Conservation (phyloP, 2,329 filamentous ascomycete species). For the Blastomyces gilchristii region DNA sequence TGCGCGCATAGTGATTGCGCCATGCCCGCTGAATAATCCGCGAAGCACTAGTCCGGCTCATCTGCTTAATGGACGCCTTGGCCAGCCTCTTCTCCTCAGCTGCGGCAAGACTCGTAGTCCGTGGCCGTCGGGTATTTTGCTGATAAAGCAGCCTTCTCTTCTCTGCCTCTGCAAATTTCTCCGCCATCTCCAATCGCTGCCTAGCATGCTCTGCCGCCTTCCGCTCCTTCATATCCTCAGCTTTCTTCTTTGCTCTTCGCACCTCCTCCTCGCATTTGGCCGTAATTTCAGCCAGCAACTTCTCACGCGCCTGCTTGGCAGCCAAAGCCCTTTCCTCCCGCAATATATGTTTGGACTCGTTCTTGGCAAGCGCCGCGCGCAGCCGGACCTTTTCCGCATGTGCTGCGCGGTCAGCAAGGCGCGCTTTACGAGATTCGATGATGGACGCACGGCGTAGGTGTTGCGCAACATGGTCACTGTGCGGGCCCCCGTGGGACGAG, state of each 20-base stretch:
- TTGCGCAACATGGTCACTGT: constrained; percentile 53
- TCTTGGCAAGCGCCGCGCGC: constrained; percentile 52
- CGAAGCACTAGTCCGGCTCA: constrained; percentile 45
- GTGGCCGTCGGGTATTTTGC: constrained; percentile 39
- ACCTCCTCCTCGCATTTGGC: constrained; percentile 58
- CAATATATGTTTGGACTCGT: constrained; percentile 45
- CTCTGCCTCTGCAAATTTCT: constrained; percentile 55
- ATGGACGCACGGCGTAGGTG: constrained; percentile 56
- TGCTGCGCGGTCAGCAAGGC: constrained; percentile 53
- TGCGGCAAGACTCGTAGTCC: constrained; percentile 42
- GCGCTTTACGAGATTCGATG: constrained; percentile 53
- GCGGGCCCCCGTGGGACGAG: constrained; percentile 38
- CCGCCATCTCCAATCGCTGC: constrained; percentile 51
- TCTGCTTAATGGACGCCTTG: constrained; percentile 25
- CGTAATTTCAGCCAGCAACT: constrained; percentile 53
- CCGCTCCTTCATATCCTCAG: constrained; percentile 55
- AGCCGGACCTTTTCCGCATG: constrained; percentile 57
- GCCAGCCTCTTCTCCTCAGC: constrained; percentile 35
- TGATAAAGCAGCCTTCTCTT: constrained; percentile 43
- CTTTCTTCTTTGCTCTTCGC: constrained; percentile 54
- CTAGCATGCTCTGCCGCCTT: constrained; percentile 53
- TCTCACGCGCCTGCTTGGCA: constrained; percentile 53
- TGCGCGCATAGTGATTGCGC: constrained; percentile 42
- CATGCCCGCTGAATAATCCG: constrained; percentile 49
- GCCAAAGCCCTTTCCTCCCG: constrained; percentile 54